phyloP scores from a whole-genome alignment of 805 yeast genomes.

The Maudiozyma serrabonitensis region DNA sequence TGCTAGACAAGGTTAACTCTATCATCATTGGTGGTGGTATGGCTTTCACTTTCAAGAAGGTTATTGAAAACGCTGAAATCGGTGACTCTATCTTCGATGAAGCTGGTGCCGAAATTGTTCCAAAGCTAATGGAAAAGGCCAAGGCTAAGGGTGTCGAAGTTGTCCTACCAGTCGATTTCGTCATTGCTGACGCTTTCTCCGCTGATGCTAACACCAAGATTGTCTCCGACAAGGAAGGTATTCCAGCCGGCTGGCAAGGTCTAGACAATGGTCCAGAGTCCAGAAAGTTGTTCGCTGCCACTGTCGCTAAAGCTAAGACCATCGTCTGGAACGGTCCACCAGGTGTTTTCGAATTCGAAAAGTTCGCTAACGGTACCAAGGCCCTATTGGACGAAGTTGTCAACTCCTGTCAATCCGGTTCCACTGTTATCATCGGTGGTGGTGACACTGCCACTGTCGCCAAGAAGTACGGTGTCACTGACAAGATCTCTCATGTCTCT shows the following conservation, averaged over 20 bases:
- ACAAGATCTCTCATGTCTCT: slow-evolving; percentile 94
- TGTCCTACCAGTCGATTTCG: slow-evolving; percentile 90
- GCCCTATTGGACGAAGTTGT: slow-evolving; percentile 82
- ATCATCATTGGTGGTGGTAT: slow-evolving; percentile 98
- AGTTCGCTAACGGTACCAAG: slow-evolving; percentile 87
- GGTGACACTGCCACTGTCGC: slow-evolving; percentile 99
- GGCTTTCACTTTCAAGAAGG: slow-evolving; percentile 99
- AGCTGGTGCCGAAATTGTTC: slow-evolving; percentile 93
- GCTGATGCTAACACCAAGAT: slow-evolving; percentile 79
- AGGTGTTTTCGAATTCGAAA: slow-evolving; percentile 97
- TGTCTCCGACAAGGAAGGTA: slow-evolving; percentile 86
- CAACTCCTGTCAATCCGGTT: slow-evolving; percentile 74
- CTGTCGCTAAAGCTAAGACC: slow-evolving; percentile 90
- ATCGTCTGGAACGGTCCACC: slow-evolving; percentile 99
- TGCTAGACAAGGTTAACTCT: slow-evolving; percentile 88
- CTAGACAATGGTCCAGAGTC: slow-evolving; percentile 93
- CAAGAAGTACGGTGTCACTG: slow-evolving; percentile 94
- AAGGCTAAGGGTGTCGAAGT: slow-evolving; percentile 91
- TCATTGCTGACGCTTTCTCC: slow-evolving; percentile 89
- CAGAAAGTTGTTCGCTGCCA: slow-evolving; percentile 63
- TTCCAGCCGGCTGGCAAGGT: slow-evolving; percentile 93
- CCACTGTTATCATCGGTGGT: slow-evolving; percentile 92
- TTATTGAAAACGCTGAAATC: slow-evolving; percentile 71
- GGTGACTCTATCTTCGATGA: slow-evolving; percentile 90
- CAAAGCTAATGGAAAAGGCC: slow-evolving; percentile 87